phyloP scores from a whole-genome alignment of 495 filamentous ascomycete species.

The Halenospora varia region DNA sequence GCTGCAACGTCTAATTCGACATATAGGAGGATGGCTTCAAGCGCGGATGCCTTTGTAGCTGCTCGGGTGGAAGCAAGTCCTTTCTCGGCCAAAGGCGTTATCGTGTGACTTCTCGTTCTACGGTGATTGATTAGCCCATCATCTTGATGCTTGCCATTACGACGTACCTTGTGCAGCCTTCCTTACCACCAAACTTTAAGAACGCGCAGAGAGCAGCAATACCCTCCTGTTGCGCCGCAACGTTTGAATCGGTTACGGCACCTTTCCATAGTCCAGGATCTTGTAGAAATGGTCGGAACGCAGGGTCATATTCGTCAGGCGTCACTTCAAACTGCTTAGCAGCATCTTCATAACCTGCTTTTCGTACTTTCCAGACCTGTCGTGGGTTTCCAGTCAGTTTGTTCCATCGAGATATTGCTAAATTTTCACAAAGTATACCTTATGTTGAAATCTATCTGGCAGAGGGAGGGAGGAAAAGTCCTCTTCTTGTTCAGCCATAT shows the following conservation, averaged over 20 bases:
- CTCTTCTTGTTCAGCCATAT: constrained; percentile 70
- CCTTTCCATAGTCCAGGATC: constrained; percentile 87
- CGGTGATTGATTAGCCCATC: constrained; percentile 13
- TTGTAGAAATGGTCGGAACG: constrained; percentile 80
- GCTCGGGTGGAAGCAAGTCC: constrained; percentile 82
- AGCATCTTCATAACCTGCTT: constrained; percentile 91
- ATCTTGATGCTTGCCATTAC: background rate
- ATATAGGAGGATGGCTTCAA: constrained; percentile 84
- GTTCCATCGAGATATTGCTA: background rate
- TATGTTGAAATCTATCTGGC: constrained; percentile 81
- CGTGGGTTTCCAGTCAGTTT: constrained; percentile 2
- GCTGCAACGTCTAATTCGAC: constrained; percentile 85
- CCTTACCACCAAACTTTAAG: constrained; percentile 77
- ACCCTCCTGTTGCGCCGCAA: constrained; percentile 93
- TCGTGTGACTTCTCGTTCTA: constrained; percentile 69
- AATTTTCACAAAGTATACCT: constrained; percentile 49
- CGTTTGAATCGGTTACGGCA: constrained; percentile 92
- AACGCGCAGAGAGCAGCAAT: constrained; percentile 83
- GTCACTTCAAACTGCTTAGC: constrained; percentile 80
- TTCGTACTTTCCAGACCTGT: constrained; percentile 95
- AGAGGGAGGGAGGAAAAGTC: constrained; percentile 81
- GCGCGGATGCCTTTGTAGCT: constrained; percentile 77
- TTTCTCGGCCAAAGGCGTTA: constrained; percentile 84
- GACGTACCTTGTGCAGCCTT: constrained; percentile 63
- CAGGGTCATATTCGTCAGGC: constrained; percentile 80